phyloP scores from a whole-genome alignment of 169 alveolate species.

The Cyclospora cayetanensis region DNA sequence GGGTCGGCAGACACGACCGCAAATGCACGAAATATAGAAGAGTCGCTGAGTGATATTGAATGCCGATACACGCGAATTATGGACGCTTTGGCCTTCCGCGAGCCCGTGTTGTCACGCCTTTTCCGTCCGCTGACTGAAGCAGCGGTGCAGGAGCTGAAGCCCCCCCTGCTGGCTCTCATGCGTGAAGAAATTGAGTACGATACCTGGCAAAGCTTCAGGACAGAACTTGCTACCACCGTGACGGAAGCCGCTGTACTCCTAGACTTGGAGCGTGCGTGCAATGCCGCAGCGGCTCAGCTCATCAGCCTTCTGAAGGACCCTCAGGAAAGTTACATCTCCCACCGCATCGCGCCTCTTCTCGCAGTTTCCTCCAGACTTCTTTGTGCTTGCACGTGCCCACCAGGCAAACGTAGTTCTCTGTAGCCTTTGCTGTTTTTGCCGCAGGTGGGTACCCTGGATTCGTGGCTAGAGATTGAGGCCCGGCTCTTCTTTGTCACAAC shows the following conservation, averaged over 20 bases:
- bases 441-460: neutral
- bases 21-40: neutral
- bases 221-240: conserved; percentile 21
- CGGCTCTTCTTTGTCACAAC: conserved; percentile 35
- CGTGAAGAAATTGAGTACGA: conserved; percentile 21
- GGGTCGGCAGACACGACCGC: neutral
- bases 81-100: conserved; percentile 18
- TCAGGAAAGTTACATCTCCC: neutral
- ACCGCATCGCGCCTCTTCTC: neutral
- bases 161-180: conserved; percentile 26
- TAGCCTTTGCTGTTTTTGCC: neutral
- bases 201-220: conserved; percentile 27
- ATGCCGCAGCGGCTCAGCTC: conserved; percentile 13
- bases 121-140: conserved; percentile 32
- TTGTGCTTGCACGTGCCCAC: neutral
- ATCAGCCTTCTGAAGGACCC: conserved; percentile 18
- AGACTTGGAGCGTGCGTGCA: conserved; percentile 17
- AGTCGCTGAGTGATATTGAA: conserved; percentile 18
- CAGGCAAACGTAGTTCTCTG: neutral
- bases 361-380: neutral
- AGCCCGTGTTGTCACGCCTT: conserved; percentile 42
- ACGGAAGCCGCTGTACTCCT: conserved; percentile 57
- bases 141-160: conserved; percentile 54
- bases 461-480: conserved; percentile 34
- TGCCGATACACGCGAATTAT: conserved; percentile 1